Conservation (phyloP, 495 filamentous ascomycete species). For the Talaromyces adpressus region DNA sequence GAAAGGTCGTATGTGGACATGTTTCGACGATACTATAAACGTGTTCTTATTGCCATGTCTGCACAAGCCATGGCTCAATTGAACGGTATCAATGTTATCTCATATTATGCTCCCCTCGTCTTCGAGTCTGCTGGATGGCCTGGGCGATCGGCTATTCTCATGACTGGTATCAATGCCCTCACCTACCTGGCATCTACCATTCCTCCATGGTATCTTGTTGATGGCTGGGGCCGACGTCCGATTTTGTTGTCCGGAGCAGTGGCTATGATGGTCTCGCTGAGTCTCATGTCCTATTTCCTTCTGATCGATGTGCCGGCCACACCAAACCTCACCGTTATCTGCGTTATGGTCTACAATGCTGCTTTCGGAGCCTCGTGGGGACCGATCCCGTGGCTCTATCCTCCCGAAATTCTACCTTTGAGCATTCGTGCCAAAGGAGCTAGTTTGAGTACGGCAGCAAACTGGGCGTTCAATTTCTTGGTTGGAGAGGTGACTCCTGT, state of each 20-base stretch:
- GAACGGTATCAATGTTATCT: constrained; percentile 99
- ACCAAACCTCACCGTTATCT: constrained; percentile 76
- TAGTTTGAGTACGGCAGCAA: constrained; percentile 90
- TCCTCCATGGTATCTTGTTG: constrained; percentile 96
- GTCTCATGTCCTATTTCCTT: constrained; percentile 90
- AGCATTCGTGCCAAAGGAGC: constrained; percentile 98
- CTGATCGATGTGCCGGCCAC: constrained; percentile 74
- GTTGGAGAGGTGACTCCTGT: constrained; percentile 93
- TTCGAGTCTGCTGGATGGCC: constrained; percentile 94
- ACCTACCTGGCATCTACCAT: constrained; percentile 86
- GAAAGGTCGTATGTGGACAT: constrained; percentile 89
- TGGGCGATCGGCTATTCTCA: constrained; percentile 84
- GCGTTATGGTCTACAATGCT: constrained; percentile 98
- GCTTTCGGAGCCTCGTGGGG: constrained; percentile 99
- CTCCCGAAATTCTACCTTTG: constrained; percentile 91
- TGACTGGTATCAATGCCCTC: constrained; percentile 95
- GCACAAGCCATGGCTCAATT: constrained; percentile 92
- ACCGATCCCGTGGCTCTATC: constrained; percentile 96
- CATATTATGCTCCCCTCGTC: constrained; percentile 94
- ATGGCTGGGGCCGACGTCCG: constrained; percentile 81
- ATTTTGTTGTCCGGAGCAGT: constrained; percentile 90
- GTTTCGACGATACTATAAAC: constrained; percentile 86
- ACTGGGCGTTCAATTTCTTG: constrained; percentile 98
- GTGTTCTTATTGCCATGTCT: constrained; percentile 98
- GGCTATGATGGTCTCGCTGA: constrained; percentile 86